A percentile compares a stretch with the other conserved stretches of the same genome.
These are phyloP conservation scores for Sutorius eximius DNA, from an alignment of 1,284 basidiomycete genomes.

Conservation along the genomic window DNA sequence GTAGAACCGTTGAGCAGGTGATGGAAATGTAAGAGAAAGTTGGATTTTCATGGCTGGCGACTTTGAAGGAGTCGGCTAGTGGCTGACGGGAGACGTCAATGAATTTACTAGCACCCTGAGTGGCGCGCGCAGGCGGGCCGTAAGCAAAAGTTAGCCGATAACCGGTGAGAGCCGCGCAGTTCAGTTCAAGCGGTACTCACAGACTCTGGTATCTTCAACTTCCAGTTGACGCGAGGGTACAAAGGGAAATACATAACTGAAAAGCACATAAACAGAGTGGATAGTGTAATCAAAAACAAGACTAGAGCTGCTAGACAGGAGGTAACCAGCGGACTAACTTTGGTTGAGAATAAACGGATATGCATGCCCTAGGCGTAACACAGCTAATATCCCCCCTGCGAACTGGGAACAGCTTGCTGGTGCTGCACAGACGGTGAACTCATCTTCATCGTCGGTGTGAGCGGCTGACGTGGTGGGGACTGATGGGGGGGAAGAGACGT, in stretches of 20 bases:
- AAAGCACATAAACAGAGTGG: constrained; percentile 40
- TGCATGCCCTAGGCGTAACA: constrained; percentile 11
- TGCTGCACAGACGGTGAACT: constrained; percentile 65
- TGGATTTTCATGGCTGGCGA: neutral
- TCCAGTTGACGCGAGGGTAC: constrained; percentile 27
- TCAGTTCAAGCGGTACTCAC: neutral
- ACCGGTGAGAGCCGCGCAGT: too few species aligned
- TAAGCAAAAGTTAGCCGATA: neutral
- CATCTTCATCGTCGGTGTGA: constrained; percentile 53
- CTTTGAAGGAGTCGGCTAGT: constrained; percentile 27
- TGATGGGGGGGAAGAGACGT: constrained; percentile 47
- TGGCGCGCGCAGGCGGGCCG: neutral
- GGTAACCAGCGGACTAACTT: constrained; percentile 14
- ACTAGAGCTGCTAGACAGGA: constrained; percentile 22
- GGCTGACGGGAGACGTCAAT: constrained; percentile 4
- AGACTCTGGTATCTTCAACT: constrained; percentile 16
- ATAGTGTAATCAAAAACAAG: constrained; percentile 39
- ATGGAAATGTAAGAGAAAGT: neutral
- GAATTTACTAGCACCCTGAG: neutral
- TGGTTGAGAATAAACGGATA: constrained; percentile 10
- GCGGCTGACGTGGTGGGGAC: constrained; percentile 55
- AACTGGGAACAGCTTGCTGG: constrained; percentile 50
- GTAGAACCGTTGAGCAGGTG: constrained; percentile 4
- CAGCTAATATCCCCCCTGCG: constrained; percentile 45
- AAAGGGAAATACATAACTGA: constrained; percentile 39